Evolutionary conservation across 2,329 filamentous ascomycete species (phyloP), one percentile per base, ranked within the genome.

Genomic region (Cercospora sp.): DNA sequence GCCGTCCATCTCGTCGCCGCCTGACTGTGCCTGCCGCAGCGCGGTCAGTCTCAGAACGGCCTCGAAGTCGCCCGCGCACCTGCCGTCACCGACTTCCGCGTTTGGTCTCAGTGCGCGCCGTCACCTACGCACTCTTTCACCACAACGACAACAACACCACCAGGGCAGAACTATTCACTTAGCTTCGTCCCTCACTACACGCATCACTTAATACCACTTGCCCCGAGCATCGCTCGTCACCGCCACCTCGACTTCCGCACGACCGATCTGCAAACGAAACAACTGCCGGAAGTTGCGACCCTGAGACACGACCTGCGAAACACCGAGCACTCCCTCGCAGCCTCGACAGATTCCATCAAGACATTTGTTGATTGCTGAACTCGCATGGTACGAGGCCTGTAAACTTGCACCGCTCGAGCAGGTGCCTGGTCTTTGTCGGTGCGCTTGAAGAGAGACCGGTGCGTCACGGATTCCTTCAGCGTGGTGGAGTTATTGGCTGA

Each of bases 161-260:
- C 53, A 64, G 62, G 62, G 51, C 62, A 75, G 76, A 78, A 71
- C 76, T 78, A 77, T 78, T 78, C 69, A 77, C 69, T 78, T 76
- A 77, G 76, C 71, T 68, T 72, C 75, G 73, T 73, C 72, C 69
- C 58, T 55, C 45, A 36, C 53, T 58, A 13, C 48, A 23, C 36
- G 16, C 58, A 53, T 59, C 51, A 60, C 66, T 60, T 28, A 9
- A 65, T 48, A 65, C 31, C 28, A 12, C 45, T 8, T 36, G 26
- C 42, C 42, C 16, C 64, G 63, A 60, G 58, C 60, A 40, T 61
- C 8, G 8, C 28, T 30, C 36, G 33, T 30, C 13, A 63, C 42
- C 31, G n/a, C 51, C 60, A 59, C 53, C 18, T 64, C 53, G 18
- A 51, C 18, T 20, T 51, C 18, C 18, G 18, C 45, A 51, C 45